Evolutionary conservation across 305 asterid species (phyloP).

Genomic region (Fraxinus angustifolia): DNA sequence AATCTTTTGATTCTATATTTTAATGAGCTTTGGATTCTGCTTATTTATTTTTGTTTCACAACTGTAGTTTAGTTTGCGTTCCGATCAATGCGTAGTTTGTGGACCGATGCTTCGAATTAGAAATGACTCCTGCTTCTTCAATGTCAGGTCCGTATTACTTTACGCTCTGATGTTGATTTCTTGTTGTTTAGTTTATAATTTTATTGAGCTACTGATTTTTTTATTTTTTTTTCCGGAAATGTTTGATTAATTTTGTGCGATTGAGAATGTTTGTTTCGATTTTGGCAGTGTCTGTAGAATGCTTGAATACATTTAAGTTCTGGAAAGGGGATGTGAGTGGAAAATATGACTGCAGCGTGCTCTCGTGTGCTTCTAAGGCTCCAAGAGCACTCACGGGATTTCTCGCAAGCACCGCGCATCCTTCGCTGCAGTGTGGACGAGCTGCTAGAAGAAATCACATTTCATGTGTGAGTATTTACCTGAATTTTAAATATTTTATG

Average conservation of each 20-base stretch:
- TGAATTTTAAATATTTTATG: neutral
- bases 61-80: constrained; percentile 21
- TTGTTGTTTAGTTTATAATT: neutral
- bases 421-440: constrained; percentile 48
- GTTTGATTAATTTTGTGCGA: neutral
- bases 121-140: constrained; percentile 69
- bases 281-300: constrained; percentile 69
- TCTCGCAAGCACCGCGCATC: constrained; percentile 76
- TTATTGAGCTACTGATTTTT: neutral
- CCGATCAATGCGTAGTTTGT: constrained; percentile 35
- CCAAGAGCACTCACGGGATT: constrained; percentile 76
- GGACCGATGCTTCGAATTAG: constrained; percentile 64
- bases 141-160: constrained; percentile 37
- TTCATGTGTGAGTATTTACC: constrained; percentile 46
- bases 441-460: constrained; percentile 38
- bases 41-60: constrained; percentile 18
- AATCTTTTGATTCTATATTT: constrained; percentile 17
- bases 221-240: neutral
- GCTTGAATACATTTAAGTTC: constrained; percentile 63
- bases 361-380: constrained; percentile 80
- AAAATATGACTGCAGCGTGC: constrained; percentile 57
- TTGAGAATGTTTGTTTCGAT: neutral
- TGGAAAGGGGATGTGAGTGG: constrained; percentile 76
- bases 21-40: constrained; percentile 26
- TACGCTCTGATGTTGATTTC: neutral